Evolutionary conservation across 78 protist genomes (phyloP).

Genomic region (slime mould (Dictyostelium discoideum)): dicty_2.7 NC_007091.3:1425001-1425500

Average conservation of each 20-base stretch:
- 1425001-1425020: background rate
- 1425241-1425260: background rate
- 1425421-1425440: slow-evolving; percentile 8
- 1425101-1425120: background rate
- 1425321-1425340: background rate
- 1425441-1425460: background rate
- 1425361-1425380: background rate
- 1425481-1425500: background rate
- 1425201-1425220: background rate
- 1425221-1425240: background rate
- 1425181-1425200: background rate
- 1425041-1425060: background rate
- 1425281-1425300: background rate
- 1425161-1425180: background rate
- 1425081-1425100: background rate
- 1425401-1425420: background rate
- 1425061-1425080: background rate
- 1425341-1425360: slow-evolving; percentile 3
- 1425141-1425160: background rate
- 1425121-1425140: background rate
- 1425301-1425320: background rate
- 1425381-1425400: slow-evolving; percentile 40
- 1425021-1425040: background rate
- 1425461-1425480: background rate
- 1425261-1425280: background rate